Evolutionary conservation across 768 basidiomycete genomes (phyloP).

Genomic region (Suillus occidentalis): DNA sequence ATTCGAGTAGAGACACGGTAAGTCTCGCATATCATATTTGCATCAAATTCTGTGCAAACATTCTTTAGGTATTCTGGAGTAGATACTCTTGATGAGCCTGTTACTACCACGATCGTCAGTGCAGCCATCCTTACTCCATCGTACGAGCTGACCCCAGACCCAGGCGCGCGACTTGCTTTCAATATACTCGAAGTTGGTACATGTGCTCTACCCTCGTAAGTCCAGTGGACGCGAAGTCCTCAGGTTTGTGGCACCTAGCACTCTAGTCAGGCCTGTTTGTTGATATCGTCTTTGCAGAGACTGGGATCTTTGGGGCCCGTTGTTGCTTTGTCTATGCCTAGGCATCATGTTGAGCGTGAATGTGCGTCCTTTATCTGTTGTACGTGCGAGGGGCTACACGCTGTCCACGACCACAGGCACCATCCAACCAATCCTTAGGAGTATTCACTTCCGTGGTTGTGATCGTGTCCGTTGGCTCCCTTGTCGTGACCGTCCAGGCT

Average conservation of each 20-base stretch:
- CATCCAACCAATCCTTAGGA: slow-evolving; percentile 76
- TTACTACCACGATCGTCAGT: slow-evolving; percentile 84
- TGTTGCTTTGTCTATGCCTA: slow-evolving; percentile 77
- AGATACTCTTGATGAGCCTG: slow-evolving; percentile 92
- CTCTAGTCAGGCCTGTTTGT: neutral
- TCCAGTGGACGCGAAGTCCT: slow-evolving; percentile 77
- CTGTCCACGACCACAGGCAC: slow-evolving; percentile 55
- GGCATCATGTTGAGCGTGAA: slow-evolving; percentile 86
- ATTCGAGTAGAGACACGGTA: slow-evolving; percentile 88
- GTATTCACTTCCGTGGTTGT: slow-evolving; percentile 95
- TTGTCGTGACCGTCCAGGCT: slow-evolving; percentile 93
- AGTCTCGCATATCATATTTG: slow-evolving; percentile 19
- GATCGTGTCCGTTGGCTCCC: slow-evolving; percentile 86
- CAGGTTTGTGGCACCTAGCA: slow-evolving; percentile 43
- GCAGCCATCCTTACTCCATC: slow-evolving; percentile 8
- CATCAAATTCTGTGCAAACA: neutral
- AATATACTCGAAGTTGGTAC: slow-evolving; percentile 89
- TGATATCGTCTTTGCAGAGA: slow-evolving; percentile 53
- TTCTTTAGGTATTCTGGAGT: slow-evolving; percentile 64
- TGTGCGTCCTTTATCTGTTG: slow-evolving; percentile 41
- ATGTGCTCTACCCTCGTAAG: slow-evolving; percentile 88
- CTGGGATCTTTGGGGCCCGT: slow-evolving; percentile 98
- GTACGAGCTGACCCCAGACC: slow-evolving; percentile 12
- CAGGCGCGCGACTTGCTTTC: slow-evolving; percentile 88
- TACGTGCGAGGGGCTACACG: neutral